Evolutionary conservation across 257 asterid species (phyloP), one percentile per base, ranked within the genome.

Genomic region (Solanum arcanum): DNA sequence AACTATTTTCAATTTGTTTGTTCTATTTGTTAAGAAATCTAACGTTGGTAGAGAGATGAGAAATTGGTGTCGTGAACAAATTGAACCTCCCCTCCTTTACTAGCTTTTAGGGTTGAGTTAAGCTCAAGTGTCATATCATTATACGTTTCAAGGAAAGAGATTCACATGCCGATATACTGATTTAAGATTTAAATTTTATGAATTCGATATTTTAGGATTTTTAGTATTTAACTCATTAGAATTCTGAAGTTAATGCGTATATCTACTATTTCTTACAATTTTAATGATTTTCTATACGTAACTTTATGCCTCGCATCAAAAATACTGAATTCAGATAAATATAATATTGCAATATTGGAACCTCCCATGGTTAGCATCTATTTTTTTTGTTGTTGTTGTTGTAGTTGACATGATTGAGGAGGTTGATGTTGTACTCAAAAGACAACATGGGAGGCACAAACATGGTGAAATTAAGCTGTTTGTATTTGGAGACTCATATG

Each of bases 401-500:
- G 84, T 41, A 78, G 84, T 78, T 9, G 66, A 27, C 41, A 46
- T 78, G 84, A 8, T 27, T 44, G 64, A 78, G 41, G 62, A 78
- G 8, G 27, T 27, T 78, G 44, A 47, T 80, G 12, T 14, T 49
- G 85, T 46, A 21, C 82, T 75, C 3, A 80, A 80, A 29, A 18
- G 69, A 80, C 85, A 49, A 3, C 42, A 29, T 80, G 44, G 85
- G 29, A 78, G 27, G 21, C 85, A 80, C 23, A 80, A 41, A 5
- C 83, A 41, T 41, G 83, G 83, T 12, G 83, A 75, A 6, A 15
- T 41, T 13, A 90, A 87, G 89, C 64, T 95, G 29, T 93, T 95
- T 69, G 96, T 91, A 59, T 95, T 95, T 27, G 98, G 98, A 5
- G 97, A 95, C 87, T 94, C 97, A 2, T 95, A 94, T 33, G 98